These are phyloP conservation scores for Aspergillus ochraceoroseus DNA, from an alignment of 2,329 filamentous ascomycete species.

Conservation along the genomic window DNA sequence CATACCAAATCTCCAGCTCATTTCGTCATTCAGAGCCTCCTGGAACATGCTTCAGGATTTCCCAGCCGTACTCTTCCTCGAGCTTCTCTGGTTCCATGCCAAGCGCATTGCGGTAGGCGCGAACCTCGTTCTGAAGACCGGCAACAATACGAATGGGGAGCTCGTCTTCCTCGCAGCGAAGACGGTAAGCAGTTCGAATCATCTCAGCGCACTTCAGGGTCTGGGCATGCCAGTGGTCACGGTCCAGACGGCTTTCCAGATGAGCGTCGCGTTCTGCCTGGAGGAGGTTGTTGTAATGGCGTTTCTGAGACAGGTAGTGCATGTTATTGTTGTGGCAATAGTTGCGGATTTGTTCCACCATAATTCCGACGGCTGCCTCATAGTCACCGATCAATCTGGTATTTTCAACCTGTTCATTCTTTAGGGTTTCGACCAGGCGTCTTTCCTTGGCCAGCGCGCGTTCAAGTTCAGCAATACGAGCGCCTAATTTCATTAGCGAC, in stretches of 20 bases:
- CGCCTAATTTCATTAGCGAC: conserved; percentile 29
- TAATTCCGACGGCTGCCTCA: conserved; percentile 44
- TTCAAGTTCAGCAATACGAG: conserved; percentile 48
- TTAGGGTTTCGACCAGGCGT: conserved; percentile 40
- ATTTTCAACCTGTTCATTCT: conserved; percentile 47
- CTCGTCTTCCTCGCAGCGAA: conserved; percentile 48
- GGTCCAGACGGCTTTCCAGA: conserved; percentile 46
- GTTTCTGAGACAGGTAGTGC: conserved; percentile 45
- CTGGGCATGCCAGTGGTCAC: conserved; percentile 48
- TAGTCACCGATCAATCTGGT: conserved; percentile 47
- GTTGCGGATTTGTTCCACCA: conserved; percentile 49
- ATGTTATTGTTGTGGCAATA: conserved; percentile 49
- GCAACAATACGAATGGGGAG: conserved; percentile 42
- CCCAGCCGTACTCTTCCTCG: conserved; percentile 49
- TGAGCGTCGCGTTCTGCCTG: conserved; percentile 50
- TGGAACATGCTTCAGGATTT: conserved; percentile 44
- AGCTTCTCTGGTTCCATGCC: conserved; percentile 47
- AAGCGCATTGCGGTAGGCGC: conserved; percentile 45
- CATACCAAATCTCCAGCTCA: conserved; percentile 13
- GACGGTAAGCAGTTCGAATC: conserved; percentile 46
- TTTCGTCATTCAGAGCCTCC: conserved; percentile 30
- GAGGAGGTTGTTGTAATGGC: conserved; percentile 48
- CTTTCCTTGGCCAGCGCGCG: conserved; percentile 46
- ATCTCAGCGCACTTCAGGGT: conserved; percentile 47
- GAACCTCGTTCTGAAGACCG: conserved; percentile 48